Evolutionary conservation across 2,329 filamentous ascomycete genomes (phyloP), one percentile per base, ranked within the genome.

Genomic region (Bipolaris zeicola): DNA sequence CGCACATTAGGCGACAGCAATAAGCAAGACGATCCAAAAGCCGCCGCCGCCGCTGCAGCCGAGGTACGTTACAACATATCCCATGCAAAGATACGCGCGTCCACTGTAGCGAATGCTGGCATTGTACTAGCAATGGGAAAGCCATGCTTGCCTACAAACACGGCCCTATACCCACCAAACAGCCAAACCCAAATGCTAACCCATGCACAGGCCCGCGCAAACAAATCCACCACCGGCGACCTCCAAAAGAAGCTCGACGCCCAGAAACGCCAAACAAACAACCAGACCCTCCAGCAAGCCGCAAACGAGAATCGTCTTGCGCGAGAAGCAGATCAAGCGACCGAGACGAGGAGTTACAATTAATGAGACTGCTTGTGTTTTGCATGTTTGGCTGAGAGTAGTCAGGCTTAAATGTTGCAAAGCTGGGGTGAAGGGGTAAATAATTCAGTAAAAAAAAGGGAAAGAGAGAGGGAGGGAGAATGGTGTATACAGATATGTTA

Each of bases 31-130:
- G 88, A 93, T 72, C 88, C 91, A 33, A 83, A 88, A 56, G 82
- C 81, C 52, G 90, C 87, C 58, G 93, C 93, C 3, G 92, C 91
- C 0, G 85, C 86, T 63, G 93, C 92, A 50, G 93, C 93, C 58
- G 90, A 96, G 87, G 92, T 96, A 76, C 72, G 86, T 79, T 63
- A 22, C 41, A 26, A 16, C 44, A 13, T 3, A 3, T 26, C 26
- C 26, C 8, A 26, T 26, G 26, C 26, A 26, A 41, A n/a, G 16
- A 44, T 46, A 38, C 46, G 37, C 28, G 22, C 39, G 33, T 52
- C 36, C 33, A 58, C 61, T 42, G 58, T 61, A 16, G 67, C 61
- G 59, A 62, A 55, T 31, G 7, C 8, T 26, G 47, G 42, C 14
- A 37, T 14, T 6, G 11, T 20, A 20, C n/a, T 22, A 3, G 2